These are phyloP conservation scores for Globisporangium heterothallicum DNA, from an alignment of 352 stramenopile species.

Conservation along the genomic window DNA sequence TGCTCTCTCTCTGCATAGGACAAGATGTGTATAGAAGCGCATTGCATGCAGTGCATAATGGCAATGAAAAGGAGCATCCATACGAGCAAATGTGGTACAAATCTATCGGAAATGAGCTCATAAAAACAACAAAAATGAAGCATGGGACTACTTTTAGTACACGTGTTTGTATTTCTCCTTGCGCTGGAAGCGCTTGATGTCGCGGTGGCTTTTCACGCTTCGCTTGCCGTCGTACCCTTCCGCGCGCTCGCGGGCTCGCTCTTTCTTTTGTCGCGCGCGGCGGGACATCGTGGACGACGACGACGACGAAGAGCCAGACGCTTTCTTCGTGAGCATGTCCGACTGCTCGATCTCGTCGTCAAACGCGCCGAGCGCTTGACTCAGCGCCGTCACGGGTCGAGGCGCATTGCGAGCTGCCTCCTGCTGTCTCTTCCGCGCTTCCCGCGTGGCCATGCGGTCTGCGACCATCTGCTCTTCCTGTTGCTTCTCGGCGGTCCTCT, in stretches of 20 bases:
- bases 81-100: too few relatives aligned
- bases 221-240: slow-evolving; percentile 21
- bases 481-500: slow-evolving; percentile 37
- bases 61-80: too few relatives aligned
- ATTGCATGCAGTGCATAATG: too few relatives aligned
- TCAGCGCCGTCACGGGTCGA: slow-evolving; percentile 36
- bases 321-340: slow-evolving; percentile 17
- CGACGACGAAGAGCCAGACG: too few relatives aligned
- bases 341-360: slow-evolving; percentile 44
- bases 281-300: slow-evolving; percentile 26
- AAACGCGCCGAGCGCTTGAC: slow-evolving; percentile 58
- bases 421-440: slow-evolving; percentile 28
- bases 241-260: slow-evolving; percentile 22
- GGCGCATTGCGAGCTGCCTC: slow-evolving; percentile 19
- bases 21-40: too few relatives aligned
- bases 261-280: slow-evolving; percentile 42
- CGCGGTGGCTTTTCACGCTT: slow-evolving; percentile 22
- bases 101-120: too few relatives aligned
- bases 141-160: too few relatives aligned
- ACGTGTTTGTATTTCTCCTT: slow-evolving; percentile 63
- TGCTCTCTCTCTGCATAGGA: too few relatives aligned
- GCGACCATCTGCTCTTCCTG: slow-evolving; percentile 20
- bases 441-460: slow-evolving; percentile 12
- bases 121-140: too few relatives aligned
- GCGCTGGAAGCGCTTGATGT: slow-evolving; percentile 40